phyloP scores from a whole-genome alignment of 305 asterid genomes.

The Stenogyne calaminthoides region DNA sequence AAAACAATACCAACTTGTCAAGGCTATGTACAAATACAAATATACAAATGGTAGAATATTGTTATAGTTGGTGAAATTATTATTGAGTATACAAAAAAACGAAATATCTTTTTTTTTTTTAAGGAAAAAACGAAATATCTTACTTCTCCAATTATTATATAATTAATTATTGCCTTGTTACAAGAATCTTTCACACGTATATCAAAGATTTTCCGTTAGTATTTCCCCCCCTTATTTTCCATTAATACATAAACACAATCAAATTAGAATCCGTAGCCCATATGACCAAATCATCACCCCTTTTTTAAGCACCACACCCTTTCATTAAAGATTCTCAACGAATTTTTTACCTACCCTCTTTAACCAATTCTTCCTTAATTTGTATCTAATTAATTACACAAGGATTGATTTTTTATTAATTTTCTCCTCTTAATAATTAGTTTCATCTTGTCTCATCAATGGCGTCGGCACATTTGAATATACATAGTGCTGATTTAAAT shows the following conservation, averaged over 20 bases:
- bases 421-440: neutral
- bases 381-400: neutral
- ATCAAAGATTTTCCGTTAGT: conserved; percentile 5
- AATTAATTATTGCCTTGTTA: neutral
- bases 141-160: neutral
- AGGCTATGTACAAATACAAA: too few relatives aligned
- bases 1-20: too few relatives aligned
- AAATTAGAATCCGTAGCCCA: neutral
- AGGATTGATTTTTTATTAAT: neutral
- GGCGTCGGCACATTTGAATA: neutral
- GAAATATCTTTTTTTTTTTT: too few relatives aligned
- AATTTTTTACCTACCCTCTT: neutral
- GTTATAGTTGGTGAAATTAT: neutral
- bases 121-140: neutral
- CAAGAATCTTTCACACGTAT: conserved; percentile 17
- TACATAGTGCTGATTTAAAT: neutral
- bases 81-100: too few relatives aligned
- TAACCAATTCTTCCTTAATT: neutral
- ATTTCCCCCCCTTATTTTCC: conserved; percentile 5
- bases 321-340: conserved; percentile 26
- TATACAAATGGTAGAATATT: neutral
- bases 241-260: conserved; percentile 20
- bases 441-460: neutral
- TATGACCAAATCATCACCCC: neutral
- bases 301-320: neutral